Percentiles rank a stretch among this genome's conserved stretches.
These are phyloP conservation scores for Metarhizium rileyi DNA, from an alignment of 2,329 filamentous ascomycete species.

Conservation along the genomic window DNA sequence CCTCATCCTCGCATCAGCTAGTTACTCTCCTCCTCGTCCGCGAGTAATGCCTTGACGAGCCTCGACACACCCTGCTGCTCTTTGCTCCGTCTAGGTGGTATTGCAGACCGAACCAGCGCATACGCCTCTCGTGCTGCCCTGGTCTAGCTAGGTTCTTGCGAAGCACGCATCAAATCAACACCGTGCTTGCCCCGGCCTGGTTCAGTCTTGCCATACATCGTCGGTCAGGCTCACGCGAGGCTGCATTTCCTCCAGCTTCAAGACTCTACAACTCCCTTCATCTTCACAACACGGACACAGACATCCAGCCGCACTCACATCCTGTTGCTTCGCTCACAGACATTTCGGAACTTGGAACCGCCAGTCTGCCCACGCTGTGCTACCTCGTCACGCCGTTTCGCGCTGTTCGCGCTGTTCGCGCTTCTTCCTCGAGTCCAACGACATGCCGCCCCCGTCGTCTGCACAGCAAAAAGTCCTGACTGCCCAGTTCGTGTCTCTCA, in stretches of 20 bases:
- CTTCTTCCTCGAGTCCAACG: constrained; percentile 5
- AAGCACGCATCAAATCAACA: not conserved
- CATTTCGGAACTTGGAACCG: not conserved
- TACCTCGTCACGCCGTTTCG: not conserved
- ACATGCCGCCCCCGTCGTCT: constrained; percentile 29
- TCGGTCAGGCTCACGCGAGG: not conserved
- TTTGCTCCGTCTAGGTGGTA: not conserved
- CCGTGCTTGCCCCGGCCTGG: not conserved
- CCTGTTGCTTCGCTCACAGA: not conserved
- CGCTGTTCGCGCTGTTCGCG: not conserved
- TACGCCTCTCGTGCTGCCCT: not conserved
- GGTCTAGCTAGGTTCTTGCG: no score
- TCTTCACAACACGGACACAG: not conserved
- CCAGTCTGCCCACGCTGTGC: not conserved
- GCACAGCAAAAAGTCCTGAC: constrained; percentile 31
- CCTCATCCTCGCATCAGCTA: not conserved
- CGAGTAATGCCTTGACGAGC: not conserved
- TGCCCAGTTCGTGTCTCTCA: constrained; percentile 32
- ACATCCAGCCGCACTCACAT: not conserved
- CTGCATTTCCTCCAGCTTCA: not conserved
- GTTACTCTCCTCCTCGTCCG: constrained; percentile 2
- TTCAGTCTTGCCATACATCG: not conserved
- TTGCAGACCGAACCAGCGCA: no score
- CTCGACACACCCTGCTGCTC: not conserved
- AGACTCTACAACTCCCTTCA: not conserved